phyloP scores from a whole-genome alignment of 2,329 filamentous ascomycete species.

The Fulvia fulva region DNA sequence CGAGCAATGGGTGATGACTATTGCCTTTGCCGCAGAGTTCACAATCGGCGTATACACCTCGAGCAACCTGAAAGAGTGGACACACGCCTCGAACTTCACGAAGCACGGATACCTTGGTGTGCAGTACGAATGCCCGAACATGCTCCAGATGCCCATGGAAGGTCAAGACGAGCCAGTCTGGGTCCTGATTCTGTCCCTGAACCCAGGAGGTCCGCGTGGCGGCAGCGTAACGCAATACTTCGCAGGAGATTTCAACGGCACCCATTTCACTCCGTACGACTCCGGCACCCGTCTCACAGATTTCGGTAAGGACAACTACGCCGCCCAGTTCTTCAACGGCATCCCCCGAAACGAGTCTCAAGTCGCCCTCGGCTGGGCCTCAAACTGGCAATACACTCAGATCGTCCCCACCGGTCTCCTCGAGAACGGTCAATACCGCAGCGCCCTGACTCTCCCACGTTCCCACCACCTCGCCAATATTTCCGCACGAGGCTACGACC shows the following conservation, averaged over 20 bases:
- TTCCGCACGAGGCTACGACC: constrained; percentile 49
- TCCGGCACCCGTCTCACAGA: constrained; percentile 30
- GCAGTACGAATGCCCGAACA: constrained; percentile 62
- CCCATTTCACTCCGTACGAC: constrained; percentile 52
- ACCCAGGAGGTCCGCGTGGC: constrained; percentile 55
- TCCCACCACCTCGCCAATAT: constrained; percentile 51
- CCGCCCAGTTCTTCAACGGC: constrained; percentile 54
- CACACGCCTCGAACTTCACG: constrained; percentile 55
- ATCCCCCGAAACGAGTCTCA: constrained; percentile 38
- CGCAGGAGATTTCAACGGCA: constrained; percentile 61
- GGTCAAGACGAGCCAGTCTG: constrained; percentile 40
- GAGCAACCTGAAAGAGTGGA: constrained; percentile 57
- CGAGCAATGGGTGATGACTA: constrained; percentile 55
- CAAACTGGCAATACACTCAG: constrained; percentile 56
- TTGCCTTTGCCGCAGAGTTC: constrained; percentile 53
- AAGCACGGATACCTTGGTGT: constrained; percentile 50
- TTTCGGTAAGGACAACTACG: constrained; percentile 49
- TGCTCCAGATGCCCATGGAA: constrained; percentile 53
- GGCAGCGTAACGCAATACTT: constrained; percentile 56
- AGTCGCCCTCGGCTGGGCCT: constrained; percentile 54
- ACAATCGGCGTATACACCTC: constrained; percentile 60
- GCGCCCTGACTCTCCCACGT: constrained; percentile 51
- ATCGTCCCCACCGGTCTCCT: constrained; percentile 50
- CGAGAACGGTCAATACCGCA: constrained; percentile 49
- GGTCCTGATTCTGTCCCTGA: constrained; percentile 52